Conservation (phyloP, 495 filamentous ascomycete species). For the Chaetomidium leptoderma region DNA sequence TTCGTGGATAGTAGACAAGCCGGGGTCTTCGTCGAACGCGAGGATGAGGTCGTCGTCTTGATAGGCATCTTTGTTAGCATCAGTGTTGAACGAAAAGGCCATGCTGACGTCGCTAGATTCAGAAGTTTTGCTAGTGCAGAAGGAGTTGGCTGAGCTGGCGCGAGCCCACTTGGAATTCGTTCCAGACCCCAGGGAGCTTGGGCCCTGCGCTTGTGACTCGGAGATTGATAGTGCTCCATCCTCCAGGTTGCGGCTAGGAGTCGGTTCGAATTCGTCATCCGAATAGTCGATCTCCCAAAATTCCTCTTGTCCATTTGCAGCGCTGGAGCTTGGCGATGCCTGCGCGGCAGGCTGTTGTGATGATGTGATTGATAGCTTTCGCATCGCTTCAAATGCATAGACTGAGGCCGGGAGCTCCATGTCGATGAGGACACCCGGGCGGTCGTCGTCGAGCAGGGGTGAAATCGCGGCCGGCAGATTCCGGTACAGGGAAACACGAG, state of each 20-base stretch:
- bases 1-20: constrained; percentile 9
- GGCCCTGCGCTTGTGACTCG: not conserved
- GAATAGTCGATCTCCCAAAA: constrained; percentile 18
- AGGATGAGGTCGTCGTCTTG: constrained; percentile 24
- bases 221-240: no score
- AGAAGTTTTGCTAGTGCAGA: not conserved
- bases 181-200: not conserved
- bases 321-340: not conserved
- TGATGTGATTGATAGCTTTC: not conserved
- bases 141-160: not conserved
- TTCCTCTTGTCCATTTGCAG: constrained; percentile 2
- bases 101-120: constrained; percentile 7
- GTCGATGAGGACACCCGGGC: constrained; percentile 26
- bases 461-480: not conserved
- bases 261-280: constrained; percentile 17
- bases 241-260: not conserved
- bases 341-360: not conserved
- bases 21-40: constrained; percentile 14
- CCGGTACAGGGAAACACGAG: not conserved
- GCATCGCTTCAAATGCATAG: not conserved
- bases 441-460: not conserved
- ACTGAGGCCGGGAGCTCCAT: constrained; percentile 14
- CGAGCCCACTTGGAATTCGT: not conserved
- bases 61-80: constrained; percentile 21
- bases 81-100: not conserved